These are phyloP conservation scores for Microascus cirrosus DNA, from an alignment of 2,329 filamentous ascomycete genomes.

Conservation along the genomic window DNA sequence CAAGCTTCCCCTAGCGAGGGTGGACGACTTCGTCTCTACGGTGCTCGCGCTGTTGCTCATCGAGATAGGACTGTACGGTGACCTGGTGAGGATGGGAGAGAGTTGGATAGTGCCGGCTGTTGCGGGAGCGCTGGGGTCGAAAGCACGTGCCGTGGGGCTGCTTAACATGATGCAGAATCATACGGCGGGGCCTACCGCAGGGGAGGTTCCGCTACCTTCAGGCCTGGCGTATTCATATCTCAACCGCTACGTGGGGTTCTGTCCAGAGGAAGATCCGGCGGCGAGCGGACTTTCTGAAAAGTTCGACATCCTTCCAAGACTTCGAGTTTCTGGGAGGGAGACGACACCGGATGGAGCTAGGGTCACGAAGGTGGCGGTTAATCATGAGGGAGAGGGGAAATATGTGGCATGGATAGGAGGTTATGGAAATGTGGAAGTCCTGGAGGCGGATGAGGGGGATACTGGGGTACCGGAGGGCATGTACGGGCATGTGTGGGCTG, in stretches of 20 bases:
- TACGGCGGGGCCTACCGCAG: constrained; percentile 17
- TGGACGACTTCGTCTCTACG: constrained; percentile 16
- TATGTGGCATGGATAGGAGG: constrained; percentile 24
- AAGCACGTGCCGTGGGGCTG: constrained; percentile 21
- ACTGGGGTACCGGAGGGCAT: constrained; percentile 17
- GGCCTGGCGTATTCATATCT: constrained; percentile 20
- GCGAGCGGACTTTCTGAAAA: neutral
- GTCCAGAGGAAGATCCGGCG: constrained; percentile 9
- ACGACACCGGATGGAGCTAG: constrained; percentile 4
- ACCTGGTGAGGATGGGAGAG: constrained; percentile 14
- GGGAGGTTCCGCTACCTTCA: constrained; percentile 20
- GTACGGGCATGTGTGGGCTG: constrained; percentile 23
- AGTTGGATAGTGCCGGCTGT: constrained; percentile 20
- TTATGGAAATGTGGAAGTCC: constrained; percentile 21
- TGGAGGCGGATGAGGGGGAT: constrained; percentile 12
- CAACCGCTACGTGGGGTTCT: constrained; percentile 15
- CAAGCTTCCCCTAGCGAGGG: constrained; percentile 10
- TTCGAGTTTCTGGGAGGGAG: constrained; percentile 7
- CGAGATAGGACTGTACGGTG: constrained; percentile 14
- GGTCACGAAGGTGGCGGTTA: constrained; percentile 46
- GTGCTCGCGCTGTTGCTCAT: constrained; percentile 14
- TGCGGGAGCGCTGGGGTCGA: constrained; percentile 19
- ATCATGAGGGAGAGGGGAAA: constrained; percentile 48
- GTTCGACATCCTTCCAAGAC: neutral
- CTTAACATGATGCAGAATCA: constrained; percentile 27